These are phyloP conservation scores for Naganishia vaughanmartiniae DNA, from an alignment of 768 basidiomycete genomes.

Conservation along the genomic window DNA sequence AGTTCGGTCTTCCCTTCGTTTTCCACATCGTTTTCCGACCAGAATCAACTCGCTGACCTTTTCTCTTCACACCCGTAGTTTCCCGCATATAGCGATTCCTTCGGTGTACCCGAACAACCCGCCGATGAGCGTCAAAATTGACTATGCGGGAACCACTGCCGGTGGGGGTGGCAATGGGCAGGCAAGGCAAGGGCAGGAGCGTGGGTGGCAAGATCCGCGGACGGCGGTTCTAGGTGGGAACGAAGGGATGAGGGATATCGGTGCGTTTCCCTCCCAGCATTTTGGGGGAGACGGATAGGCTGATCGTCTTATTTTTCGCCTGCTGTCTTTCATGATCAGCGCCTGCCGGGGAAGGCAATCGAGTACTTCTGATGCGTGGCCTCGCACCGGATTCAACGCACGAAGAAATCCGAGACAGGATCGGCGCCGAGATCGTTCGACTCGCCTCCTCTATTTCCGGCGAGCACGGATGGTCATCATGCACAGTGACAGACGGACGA, in stretches of 20 bases:
- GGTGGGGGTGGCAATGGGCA: slow-evolving; percentile 53
- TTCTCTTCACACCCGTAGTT: slow-evolving; percentile 49
- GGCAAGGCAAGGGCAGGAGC: slow-evolving; percentile 42
- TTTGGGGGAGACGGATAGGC: background rate
- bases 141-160: slow-evolving; percentile 81
- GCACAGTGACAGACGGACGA: slow-evolving; percentile 62
- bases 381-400: slow-evolving; percentile 83
- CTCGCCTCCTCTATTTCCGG: slow-evolving; percentile 29
- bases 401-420: slow-evolving; percentile 78
- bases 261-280: slow-evolving; percentile 56
- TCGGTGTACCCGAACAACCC: slow-evolving; percentile 81
- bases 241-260: slow-evolving; percentile 95
- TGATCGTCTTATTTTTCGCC: background rate
- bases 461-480: slow-evolving; percentile 28
- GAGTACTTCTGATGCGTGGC: slow-evolving; percentile 84
- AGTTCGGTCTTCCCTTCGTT: slow-evolving; percentile 22
- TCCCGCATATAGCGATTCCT: slow-evolving; percentile 88
- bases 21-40: background rate
- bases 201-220: slow-evolving; percentile 57
- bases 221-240: slow-evolving; percentile 64
- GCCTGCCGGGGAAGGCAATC: slow-evolving; percentile 57
- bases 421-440: slow-evolving; percentile 72
- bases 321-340: slow-evolving; percentile 40
- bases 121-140: slow-evolving; percentile 85
- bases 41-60: slow-evolving; percentile 6